Evolutionary conservation across 2,329 filamentous ascomycete species (phyloP), one percentile per base, ranked within the genome.

Genomic region (Fusarium abutilonis): DNA sequence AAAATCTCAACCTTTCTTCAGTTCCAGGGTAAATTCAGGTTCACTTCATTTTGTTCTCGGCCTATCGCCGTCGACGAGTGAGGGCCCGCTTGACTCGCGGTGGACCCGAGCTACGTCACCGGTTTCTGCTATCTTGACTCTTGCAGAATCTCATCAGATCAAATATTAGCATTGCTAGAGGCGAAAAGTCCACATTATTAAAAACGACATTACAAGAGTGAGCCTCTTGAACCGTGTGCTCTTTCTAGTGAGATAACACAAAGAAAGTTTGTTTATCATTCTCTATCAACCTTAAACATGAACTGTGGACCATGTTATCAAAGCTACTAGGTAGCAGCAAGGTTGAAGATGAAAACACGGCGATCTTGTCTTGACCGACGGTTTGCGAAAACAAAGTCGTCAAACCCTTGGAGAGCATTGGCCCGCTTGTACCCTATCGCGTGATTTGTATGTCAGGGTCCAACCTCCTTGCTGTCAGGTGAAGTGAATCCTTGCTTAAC

Each of bases 41-140:
- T 64, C 60, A 35, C 39, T 31, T 52, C 39, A 15, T 50, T 53
- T 47, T 52, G 39, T 40, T 43, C 36, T 56, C 44, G 52, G 52
- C 67, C 67, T 70, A 69, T 69, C 45, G 60, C 53, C 48, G 49
- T 60, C 52, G 51, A 26, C 44, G 39, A 63, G 48, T 55, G 45
- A 50, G 62, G 67, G 46, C 41, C 58, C 44, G 21, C 28, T 60
- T 47, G 44, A 56, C 42, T 56, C 41, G 40, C 10, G 15, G 67
- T 68, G 67, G 67, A 44, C 36, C 46, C 46, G 21, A 13, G 9
- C 41, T 68, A 70, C 67, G 67, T 70, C 67, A 70, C 51, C 47
- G 52, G 31, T 36, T 41, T 31, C 34, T 48, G 23, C 23, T 44
- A 19, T 43, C 31, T 59, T 4, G 21, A 60, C 28, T 43, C 28